Evolutionary conservation across 306 rosid genomes (phyloP).

Genomic region (Sicyos edulis): DNA sequence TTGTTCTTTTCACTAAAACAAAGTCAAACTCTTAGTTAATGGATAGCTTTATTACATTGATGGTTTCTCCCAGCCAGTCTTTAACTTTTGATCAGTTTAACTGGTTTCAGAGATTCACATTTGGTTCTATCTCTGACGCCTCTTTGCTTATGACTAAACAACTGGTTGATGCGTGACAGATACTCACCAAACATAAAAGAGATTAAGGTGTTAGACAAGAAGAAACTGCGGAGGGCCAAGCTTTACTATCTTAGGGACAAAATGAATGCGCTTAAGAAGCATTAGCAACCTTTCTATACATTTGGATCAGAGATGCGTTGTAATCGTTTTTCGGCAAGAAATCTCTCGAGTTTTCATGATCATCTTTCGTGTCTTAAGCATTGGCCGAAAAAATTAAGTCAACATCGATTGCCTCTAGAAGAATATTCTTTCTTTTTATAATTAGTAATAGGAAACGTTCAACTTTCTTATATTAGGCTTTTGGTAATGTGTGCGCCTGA

Average conservation of each 20-base stretch:
- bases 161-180: slow-evolving; percentile 42
- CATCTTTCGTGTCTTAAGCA: slow-evolving; percentile 5
- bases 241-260: slow-evolving; percentile 86
- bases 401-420: no score
- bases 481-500: not conserved
- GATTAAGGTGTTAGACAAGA: slow-evolving; percentile 89
- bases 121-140: not conserved
- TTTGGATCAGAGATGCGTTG: not conserved
- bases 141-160: slow-evolving; percentile 18
- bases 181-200: slow-evolving; percentile 99
- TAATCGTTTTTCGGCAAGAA: slow-evolving; percentile 7
- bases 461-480: not conserved
- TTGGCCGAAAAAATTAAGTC: no score
- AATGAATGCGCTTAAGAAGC: slow-evolving; percentile 75
- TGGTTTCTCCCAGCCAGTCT: not conserved
- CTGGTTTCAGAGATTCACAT: no score
- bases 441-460: not conserved
- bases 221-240: slow-evolving; percentile 91
- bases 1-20: not conserved
- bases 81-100: not conserved
- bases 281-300: slow-evolving; percentile 21
- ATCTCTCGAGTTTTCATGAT: slow-evolving; percentile 6
- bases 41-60: not conserved
- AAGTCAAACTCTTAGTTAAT: not conserved
- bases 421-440: no score